These are phyloP conservation scores for Daldinia bambusicola DNA, from an alignment of 495 filamentous ascomycete genomes.

Conservation along the genomic window DNA sequence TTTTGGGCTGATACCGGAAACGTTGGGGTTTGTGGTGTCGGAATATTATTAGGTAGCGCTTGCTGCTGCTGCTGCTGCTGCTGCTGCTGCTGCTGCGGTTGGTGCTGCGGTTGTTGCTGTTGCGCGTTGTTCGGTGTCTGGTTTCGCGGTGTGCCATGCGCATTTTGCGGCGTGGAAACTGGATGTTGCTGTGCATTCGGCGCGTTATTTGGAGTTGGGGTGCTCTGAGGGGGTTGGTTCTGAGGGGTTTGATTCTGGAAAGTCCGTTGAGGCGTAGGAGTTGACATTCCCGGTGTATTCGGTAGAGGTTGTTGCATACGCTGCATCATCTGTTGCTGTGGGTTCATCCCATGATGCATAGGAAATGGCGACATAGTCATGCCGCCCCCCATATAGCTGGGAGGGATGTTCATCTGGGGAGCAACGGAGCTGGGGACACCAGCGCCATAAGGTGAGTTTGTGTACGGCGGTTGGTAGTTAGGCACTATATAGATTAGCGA, in stretches of 20 bases:
- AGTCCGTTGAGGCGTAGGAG: constrained; percentile 54
- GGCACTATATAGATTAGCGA: constrained; percentile 53
- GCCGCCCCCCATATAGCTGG: constrained; percentile 59
- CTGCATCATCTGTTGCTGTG: constrained; percentile 61
- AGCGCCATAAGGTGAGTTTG: constrained; percentile 61
- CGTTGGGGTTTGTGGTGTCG: constrained; percentile 62
- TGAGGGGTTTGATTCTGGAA: constrained; percentile 51
- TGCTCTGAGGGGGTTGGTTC: constrained; percentile 49
- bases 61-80: constrained; percentile 49
- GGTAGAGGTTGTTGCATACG: constrained; percentile 56
- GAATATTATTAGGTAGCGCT: constrained; percentile 41
- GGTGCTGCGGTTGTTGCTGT: constrained; percentile 49
- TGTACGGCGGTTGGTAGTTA: constrained; percentile 62
- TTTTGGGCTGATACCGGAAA: constrained; percentile 54
- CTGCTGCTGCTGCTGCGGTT: constrained; percentile 49
- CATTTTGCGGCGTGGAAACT: constrained; percentile 47
- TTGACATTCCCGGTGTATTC: constrained; percentile 49
- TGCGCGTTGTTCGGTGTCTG: constrained; percentile 55
- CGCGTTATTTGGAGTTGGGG: constrained; percentile 48
- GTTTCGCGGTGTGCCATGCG: constrained; percentile 48
- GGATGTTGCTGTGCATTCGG: constrained; percentile 50
- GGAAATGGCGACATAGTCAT: constrained; percentile 55
- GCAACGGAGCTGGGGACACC: constrained; percentile 55
- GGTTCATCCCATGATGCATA: constrained; percentile 52
- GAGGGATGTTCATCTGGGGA: constrained; percentile 57